These are phyloP conservation scores for Backusella morwellensis DNA, from an alignment of 192 early-diverging fungal species.

Conservation along the genomic window DNA sequence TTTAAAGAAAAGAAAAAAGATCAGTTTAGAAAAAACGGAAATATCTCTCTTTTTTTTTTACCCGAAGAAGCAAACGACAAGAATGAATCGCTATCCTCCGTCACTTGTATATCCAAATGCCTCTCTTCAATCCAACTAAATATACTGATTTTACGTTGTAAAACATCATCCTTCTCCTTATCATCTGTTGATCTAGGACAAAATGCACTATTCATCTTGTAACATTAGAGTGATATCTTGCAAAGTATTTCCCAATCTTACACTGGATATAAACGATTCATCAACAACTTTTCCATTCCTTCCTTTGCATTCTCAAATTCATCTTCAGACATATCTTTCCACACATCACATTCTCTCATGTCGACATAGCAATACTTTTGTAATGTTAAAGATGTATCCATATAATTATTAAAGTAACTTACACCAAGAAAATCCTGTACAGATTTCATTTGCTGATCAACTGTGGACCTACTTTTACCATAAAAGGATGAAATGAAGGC, in stretches of 20 bases:
- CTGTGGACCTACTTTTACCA: constrained; percentile 59
- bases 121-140: constrained; percentile 70
- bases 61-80: constrained; percentile 62
- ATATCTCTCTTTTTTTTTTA: constrained; percentile 20
- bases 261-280: constrained; percentile 67
- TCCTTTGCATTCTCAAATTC: constrained; percentile 79
- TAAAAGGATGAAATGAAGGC: constrained; percentile 69
- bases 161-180: constrained; percentile 69
- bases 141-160: constrained; percentile 71
- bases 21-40: not conserved
- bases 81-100: constrained; percentile 60
- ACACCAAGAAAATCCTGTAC: constrained; percentile 68
- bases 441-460: constrained; percentile 73
- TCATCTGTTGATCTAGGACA: constrained; percentile 73
- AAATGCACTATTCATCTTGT: constrained; percentile 45
- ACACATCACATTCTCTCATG: constrained; percentile 70
- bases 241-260: constrained; percentile 27
- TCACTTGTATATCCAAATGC: constrained; percentile 69
- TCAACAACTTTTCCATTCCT: constrained; percentile 82
- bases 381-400: not conserved
- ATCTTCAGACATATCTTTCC: constrained; percentile 54
- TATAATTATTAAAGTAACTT: constrained; percentile 18
- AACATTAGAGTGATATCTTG: no score
- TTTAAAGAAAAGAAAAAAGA: not conserved
- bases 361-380: constrained; percentile 63